phyloP scores from a whole-genome alignment of 768 basidiomycete genomes.

The Agaricus bisporus region DNA sequence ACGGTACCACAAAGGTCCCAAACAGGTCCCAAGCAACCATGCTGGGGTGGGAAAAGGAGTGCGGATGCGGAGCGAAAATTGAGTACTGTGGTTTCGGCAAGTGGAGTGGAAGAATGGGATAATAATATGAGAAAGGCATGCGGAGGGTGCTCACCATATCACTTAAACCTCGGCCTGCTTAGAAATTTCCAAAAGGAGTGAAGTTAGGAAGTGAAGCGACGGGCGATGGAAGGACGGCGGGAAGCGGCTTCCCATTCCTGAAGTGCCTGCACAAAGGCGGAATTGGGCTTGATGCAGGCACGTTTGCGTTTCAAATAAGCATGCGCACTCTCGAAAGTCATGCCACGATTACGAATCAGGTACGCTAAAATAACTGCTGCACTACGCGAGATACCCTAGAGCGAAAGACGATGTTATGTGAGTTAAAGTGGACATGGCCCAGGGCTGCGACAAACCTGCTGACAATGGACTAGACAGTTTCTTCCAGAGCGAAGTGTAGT shows the following conservation, averaged over 20 bases:
- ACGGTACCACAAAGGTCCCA: neutral
- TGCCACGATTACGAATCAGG: conserved; percentile 67
- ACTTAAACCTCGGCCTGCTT: neutral
- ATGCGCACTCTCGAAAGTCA: conserved; percentile 65
- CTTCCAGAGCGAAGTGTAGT: conserved; percentile 49
- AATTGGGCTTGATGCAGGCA: conserved; percentile 71
- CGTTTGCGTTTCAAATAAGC: conserved; percentile 57
- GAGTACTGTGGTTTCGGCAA: neutral
- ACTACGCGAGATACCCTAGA: conserved; percentile 72
- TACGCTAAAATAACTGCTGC: conserved; percentile 76
- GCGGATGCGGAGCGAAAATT: neutral
- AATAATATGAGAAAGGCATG: neutral
- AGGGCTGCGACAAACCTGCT: conserved; percentile 49
- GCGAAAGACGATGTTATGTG: neutral
- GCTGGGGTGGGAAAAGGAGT: neutral
- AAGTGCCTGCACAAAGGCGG: conserved; percentile 61
- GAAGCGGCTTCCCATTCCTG: conserved; percentile 47
- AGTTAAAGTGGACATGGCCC: neutral
- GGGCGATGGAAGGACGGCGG: conserved; percentile 13
- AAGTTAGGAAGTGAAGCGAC: conserved; percentile 18
- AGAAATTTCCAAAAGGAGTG: neutral
- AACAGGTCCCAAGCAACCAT: neutral
- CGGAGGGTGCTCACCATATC: neutral
- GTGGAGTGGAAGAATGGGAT: neutral
- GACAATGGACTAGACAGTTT: conserved; percentile 75